Evolutionary conservation across 371 early-diverging fungal species (phyloP).

Genomic region (Mortierella sp.): DNA sequence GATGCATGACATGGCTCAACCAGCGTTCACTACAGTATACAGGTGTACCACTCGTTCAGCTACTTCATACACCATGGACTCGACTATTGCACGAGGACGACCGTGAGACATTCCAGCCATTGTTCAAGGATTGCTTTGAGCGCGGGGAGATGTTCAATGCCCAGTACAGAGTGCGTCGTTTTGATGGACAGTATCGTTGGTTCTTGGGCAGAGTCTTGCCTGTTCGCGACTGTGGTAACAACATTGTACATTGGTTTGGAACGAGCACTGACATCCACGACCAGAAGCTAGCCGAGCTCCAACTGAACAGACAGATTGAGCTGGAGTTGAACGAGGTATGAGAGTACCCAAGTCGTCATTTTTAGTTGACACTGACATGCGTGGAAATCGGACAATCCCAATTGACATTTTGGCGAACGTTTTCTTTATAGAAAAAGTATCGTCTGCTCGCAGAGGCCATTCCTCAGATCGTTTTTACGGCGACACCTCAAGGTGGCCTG

Average conservation of each 20-base stretch:
- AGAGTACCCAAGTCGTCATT: background rate
- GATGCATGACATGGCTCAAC: conserved; percentile 74
- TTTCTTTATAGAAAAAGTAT: conserved; percentile 60
- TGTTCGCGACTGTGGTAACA: conserved; percentile 65
- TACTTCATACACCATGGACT: conserved; percentile 65
- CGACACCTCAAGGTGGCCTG: conserved; percentile 67
- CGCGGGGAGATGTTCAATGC: conserved; percentile 69
- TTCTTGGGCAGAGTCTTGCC: conserved; percentile 72
- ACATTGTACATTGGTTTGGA: conserved; percentile 68
- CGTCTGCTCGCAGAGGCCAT: conserved; percentile 73
- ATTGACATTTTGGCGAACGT: background rate
- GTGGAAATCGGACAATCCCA: too few relatives aligned
- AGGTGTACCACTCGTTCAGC: conserved; percentile 58
- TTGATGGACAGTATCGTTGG: conserved; percentile 70
- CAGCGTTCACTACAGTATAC: conserved; percentile 68
- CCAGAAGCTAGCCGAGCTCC: conserved; percentile 66
- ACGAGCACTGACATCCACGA: conserved; percentile 73
- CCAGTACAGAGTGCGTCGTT: conserved; percentile 67
- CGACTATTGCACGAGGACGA: conserved; percentile 71
- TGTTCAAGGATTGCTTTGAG: conserved; percentile 65
- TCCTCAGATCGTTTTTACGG: conserved; percentile 75
- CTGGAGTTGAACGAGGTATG: conserved; percentile 66
- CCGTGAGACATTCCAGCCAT: conserved; percentile 56
- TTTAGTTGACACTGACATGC: background rate
- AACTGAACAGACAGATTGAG: conserved; percentile 64